A percentile compares a stretch with the other conserved stretches of the same genome.
These are phyloP conservation scores for Lizonia empirigonia DNA, from an alignment of 2,329 filamentous ascomycete species.

Conservation along the genomic window DNA sequence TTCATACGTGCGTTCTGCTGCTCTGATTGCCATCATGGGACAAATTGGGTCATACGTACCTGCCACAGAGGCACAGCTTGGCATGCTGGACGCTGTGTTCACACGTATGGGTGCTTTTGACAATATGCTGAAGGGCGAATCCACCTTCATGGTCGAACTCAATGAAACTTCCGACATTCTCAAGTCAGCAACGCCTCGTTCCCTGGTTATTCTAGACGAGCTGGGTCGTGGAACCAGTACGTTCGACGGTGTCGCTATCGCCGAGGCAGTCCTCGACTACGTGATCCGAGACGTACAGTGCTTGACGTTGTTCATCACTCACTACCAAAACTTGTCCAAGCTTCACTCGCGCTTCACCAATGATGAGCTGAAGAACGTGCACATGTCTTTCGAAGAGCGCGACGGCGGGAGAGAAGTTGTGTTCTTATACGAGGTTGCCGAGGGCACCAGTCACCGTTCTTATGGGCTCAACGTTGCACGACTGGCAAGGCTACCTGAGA, in stretches of 20 bases:
- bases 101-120: conserved; percentile 96
- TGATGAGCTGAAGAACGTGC: conserved; percentile 78
- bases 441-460: conserved; percentile 89
- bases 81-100: conserved; percentile 88
- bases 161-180: conserved; percentile 91
- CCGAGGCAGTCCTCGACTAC: conserved; percentile 85
- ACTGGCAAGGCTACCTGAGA: conserved; percentile 77
- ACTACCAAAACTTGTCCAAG: conserved; percentile 87
- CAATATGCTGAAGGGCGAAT: conserved; percentile 93
- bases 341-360: conserved; percentile 71
- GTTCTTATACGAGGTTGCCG: conserved; percentile 89
- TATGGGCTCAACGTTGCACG: conserved; percentile 94
- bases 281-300: conserved; percentile 76
- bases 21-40: conserved; percentile 89
- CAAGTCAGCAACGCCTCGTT: conserved; percentile 82
- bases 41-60: conserved; percentile 96
- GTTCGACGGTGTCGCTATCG: conserved; percentile 95
- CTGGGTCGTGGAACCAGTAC: conserved; percentile 91
- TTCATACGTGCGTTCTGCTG: conserved; percentile 92
- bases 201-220: conserved; percentile 91
- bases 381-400: conserved; percentile 78
- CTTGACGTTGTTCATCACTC: conserved; percentile 93
- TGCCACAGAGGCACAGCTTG: conserved; percentile 73
- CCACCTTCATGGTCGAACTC: conserved; percentile 97
- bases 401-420: conserved; percentile 75